A percentile compares a stretch with the other conserved stretches of the same genome.
phyloP scores from a whole-genome alignment of 495 filamentous ascomycete genomes.

The Cladorrhinum samala region DNA sequence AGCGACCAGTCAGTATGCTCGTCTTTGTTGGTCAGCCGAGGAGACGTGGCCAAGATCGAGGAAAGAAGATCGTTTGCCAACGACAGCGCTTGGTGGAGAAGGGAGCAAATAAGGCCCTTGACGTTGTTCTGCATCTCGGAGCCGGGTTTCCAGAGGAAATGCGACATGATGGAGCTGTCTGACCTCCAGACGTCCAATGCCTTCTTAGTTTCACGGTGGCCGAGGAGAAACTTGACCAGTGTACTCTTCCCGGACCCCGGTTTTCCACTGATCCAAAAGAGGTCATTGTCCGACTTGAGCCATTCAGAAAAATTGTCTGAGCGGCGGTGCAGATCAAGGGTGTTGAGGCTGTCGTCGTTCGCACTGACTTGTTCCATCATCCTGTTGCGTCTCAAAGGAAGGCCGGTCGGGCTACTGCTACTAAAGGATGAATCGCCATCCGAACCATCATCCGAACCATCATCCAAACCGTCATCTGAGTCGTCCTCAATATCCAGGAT shows the following conservation, averaged over 20 bases:
- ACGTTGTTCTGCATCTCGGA: not conserved
- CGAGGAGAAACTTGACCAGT: conserved; percentile 3
- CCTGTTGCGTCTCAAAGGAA: no score
- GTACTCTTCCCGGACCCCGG: not conserved
- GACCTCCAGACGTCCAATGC: conserved; percentile 8
- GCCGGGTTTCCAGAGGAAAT: not conserved
- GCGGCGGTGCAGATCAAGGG: no score
- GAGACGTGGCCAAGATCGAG: not conserved
- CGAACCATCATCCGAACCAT: no score
- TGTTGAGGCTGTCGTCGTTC: no score
- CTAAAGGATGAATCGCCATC: no score
- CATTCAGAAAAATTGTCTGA: conserved; percentile 4
- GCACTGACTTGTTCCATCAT: no score
- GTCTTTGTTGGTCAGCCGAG: not conserved
- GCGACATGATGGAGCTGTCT: not conserved
- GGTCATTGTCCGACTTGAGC: not conserved
- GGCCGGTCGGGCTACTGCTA: no score
- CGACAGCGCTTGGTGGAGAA: not conserved
- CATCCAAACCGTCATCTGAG: no score
- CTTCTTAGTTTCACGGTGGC: not conserved
- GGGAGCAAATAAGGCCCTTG: not conserved
- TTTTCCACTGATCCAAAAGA: conserved; percentile 1
- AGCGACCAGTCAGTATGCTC: not conserved
- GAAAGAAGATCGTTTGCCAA: not conserved
- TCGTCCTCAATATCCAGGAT: not conserved